Base-by-base conservation (phyloP, 345 rosid species). In the Pistacia integerrima region DNA sequence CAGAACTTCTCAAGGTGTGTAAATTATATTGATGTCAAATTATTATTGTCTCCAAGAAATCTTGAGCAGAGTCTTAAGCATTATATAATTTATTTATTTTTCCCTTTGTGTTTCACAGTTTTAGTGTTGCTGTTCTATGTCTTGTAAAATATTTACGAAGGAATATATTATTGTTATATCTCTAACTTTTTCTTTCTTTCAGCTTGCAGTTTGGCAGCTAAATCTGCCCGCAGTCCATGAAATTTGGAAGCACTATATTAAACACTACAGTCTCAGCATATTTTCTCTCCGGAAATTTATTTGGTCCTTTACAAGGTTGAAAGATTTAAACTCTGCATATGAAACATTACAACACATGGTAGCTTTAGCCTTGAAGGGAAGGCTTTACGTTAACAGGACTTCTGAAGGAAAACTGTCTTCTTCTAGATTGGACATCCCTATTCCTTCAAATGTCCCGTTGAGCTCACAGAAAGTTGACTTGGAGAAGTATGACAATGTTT, bases 201-300 rank as follows among this genome's bases (percentile, higher is more conserved):
- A 95, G 98, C 87, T 95, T 81, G 98, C 99, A 79, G 94, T 90
- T 78, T 79, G 78, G 81, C 92, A 88, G 88, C 73, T 86, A 79
- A 88, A 87, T 80, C 82, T 82, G 60, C 77, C 85, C 58, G 89
- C 87, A 33, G 92, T 85, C 20, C 86, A 80, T 75, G 90, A 85
- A 28, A 87, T 95, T 54, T 87, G 91, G 97, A 83, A 86, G 77
- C 89, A 87, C 77, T 93, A 90, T 79, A 74, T 76, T 44, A 84
- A 87, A 82, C 85, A 84, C 84, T 91, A 89, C 80, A 88, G 83
- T 65, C 85, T 85, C 71, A 84, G 79, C 74, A 70, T 89, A 68
- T 28, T 72, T 51, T 67, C 85, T 25, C 81, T 93, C 79, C 83
- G 81, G 70, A 84, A 84, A 73, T 92, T 93, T 82, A 71, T 92